These are phyloP conservation scores for Pseudognaphalium luteoalbum DNA, from an alignment of 129 eudicot species.

Conservation along the genomic window DNA sequence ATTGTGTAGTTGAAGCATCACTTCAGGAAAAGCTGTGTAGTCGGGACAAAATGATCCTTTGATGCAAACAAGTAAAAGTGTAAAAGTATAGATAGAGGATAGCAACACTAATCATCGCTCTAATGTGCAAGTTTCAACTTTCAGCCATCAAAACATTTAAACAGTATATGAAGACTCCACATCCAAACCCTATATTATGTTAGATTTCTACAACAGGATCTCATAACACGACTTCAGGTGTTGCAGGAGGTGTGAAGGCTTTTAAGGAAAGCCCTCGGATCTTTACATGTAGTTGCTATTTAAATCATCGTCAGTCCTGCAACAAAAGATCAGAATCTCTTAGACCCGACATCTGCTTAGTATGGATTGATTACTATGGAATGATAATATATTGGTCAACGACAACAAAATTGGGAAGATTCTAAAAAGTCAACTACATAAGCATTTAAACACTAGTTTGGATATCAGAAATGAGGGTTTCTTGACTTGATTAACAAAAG, in stretches of 20 bases:
- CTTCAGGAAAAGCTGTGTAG: slow-evolving; percentile 22
- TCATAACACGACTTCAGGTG: slow-evolving; percentile 14
- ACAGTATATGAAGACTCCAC: slow-evolving; percentile 11
- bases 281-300: slow-evolving; percentile 17
- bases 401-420: neutral
- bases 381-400: slow-evolving; percentile 2
- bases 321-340: slow-evolving; percentile 17
- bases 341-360: slow-evolving; percentile 3
- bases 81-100: slow-evolving; percentile 15
- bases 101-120: slow-evolving; percentile 3
- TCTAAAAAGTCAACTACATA: neutral
- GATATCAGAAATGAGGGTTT: neutral
- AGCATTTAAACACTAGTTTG: neutral
- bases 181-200: slow-evolving; percentile 26
- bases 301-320: slow-evolving; percentile 24
- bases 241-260: neutral
- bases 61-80: slow-evolving; percentile 24
- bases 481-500: neutral
- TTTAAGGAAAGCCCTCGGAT: slow-evolving; percentile 1
- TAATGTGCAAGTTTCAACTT: slow-evolving; percentile 3
- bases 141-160: slow-evolving; percentile 12
- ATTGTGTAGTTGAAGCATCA: slow-evolving; percentile 20
- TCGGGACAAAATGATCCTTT: slow-evolving; percentile 13
- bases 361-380: neutral
- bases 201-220: slow-evolving; percentile 16